A percentile compares a stretch with the other conserved stretches of the same genome.
phyloP scores from a whole-genome alignment of 1,284 basidiomycete genomes.

The Phylloboletellus chloephorus region DNA sequence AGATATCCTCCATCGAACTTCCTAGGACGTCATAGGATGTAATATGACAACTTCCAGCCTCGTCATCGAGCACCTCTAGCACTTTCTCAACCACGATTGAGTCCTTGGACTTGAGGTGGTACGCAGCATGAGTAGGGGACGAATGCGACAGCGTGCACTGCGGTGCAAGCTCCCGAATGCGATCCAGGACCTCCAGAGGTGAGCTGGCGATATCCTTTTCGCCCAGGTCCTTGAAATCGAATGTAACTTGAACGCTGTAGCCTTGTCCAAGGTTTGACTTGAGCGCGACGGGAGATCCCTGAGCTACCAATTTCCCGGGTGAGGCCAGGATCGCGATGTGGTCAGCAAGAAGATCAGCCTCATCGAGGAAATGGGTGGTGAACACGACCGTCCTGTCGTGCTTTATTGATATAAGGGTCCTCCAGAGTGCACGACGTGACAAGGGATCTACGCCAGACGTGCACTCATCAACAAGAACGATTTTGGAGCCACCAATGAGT shows the following conservation, averaged over 20 bases:
- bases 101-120: constrained; percentile 58
- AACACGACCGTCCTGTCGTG: constrained; percentile 61
- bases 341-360: constrained; percentile 75
- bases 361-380: constrained; percentile 76
- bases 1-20: constrained; percentile 77
- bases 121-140: constrained; percentile 40
- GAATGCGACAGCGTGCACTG: constrained; percentile 38
- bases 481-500: constrained; percentile 66
- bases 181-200: constrained; percentile 37
- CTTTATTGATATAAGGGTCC: constrained; percentile 62
- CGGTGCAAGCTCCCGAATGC: constrained; percentile 46
- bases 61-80: constrained; percentile 49
- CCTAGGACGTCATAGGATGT: constrained; percentile 61
- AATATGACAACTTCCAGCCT: constrained; percentile 37
- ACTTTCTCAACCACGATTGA: constrained; percentile 48
- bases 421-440: constrained; percentile 73
- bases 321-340: constrained; percentile 70
- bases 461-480: constrained; percentile 74
- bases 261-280: constrained; percentile 72
- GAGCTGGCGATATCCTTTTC: constrained; percentile 16
- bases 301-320: constrained; percentile 69
- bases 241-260: constrained; percentile 56
- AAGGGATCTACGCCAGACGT: constrained; percentile 79
- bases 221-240: constrained; percentile 24
- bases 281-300: constrained; percentile 66